phyloP scores from a whole-genome alignment of 148 eudicot species.

The Pouteria glomerata region DNA sequence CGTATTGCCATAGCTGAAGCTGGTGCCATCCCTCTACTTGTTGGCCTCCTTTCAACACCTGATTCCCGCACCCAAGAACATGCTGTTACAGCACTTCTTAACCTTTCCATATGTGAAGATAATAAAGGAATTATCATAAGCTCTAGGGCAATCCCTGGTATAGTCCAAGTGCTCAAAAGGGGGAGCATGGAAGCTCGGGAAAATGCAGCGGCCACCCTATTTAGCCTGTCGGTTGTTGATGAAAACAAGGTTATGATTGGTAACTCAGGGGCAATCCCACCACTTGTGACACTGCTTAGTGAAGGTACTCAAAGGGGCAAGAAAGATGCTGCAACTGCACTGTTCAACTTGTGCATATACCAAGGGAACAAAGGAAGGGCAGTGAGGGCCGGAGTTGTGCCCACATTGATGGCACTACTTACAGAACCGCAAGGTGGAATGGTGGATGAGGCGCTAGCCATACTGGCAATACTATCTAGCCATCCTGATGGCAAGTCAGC shows the following conservation, averaged over 20 bases:
- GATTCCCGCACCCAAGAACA: conserved; percentile 84
- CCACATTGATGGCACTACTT: conserved; percentile 63
- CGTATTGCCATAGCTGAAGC: conserved; percentile 85
- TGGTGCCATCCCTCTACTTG: conserved; percentile 88
- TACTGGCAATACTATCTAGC: conserved; percentile 77
- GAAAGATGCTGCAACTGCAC: conserved; percentile 95
- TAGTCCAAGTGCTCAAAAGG: conserved; percentile 70
- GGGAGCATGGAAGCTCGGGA: conserved; percentile 94
- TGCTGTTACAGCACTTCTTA: conserved; percentile 86
- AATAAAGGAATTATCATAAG: conserved; percentile 73
- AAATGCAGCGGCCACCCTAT: conserved; percentile 89
- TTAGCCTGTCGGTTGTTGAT: conserved; percentile 87
- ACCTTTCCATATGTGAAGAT: conserved; percentile 84
- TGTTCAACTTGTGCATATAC: conserved; percentile 83
- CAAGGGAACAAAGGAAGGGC: conserved; percentile 96
- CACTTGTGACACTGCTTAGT: conserved; percentile 64
- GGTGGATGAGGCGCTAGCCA: conserved; percentile 90
- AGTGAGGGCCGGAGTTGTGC: conserved; percentile 78
- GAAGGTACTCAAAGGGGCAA: conserved; percentile 87
- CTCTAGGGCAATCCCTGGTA: conserved; percentile 76
- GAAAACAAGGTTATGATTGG: conserved; percentile 89
- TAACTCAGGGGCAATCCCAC: conserved; percentile 74
- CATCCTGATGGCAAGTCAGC: conserved; percentile 82
- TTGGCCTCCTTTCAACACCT: conserved; percentile 47
- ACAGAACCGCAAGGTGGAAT: conserved; percentile 74